Evolutionary conservation across 2,329 filamentous ascomycete genomes (phyloP).

Genomic region (Neofusicoccum laricinum): DNA sequence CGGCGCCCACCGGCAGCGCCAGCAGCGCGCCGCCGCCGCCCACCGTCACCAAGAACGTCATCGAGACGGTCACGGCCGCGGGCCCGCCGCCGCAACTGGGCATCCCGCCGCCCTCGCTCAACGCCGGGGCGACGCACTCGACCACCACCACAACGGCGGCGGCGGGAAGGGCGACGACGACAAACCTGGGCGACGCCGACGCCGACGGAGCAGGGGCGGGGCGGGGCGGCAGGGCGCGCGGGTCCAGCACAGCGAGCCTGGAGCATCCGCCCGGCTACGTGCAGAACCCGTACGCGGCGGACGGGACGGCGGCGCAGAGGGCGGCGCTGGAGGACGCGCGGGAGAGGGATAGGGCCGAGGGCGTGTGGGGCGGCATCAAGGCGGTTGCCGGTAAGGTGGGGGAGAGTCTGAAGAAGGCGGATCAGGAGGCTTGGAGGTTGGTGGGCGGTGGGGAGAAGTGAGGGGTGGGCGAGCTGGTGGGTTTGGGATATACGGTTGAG

Average conservation of each 20-base stretch:
- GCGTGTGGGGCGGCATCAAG: slow-evolving; percentile 33
- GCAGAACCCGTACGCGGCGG: slow-evolving; percentile 43
- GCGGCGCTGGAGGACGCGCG: slow-evolving; percentile 28
- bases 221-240: slow-evolving; percentile 26
- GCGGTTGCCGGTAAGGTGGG: slow-evolving; percentile 33
- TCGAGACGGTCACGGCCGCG: slow-evolving; percentile 34
- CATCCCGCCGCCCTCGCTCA: slow-evolving; percentile 37
- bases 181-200: slow-evolving; percentile 36
- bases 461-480: background rate
- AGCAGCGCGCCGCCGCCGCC: slow-evolving; percentile 22
- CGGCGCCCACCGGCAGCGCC: slow-evolving; percentile 32
- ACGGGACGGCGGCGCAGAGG: slow-evolving; percentile 27
- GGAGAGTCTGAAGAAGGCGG: slow-evolving; percentile 16
- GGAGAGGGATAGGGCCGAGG: slow-evolving; percentile 22
- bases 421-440: slow-evolving; percentile 16
- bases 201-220: slow-evolving; percentile 22
- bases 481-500: background rate
- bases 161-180: slow-evolving; percentile 29
- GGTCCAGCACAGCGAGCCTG: slow-evolving; percentile 22
- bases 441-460: background rate
- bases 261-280: slow-evolving; percentile 49
- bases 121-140: slow-evolving; percentile 29
- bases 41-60: slow-evolving; percentile 25
- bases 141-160: slow-evolving; percentile 25
- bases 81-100: slow-evolving; percentile 38